Evolutionary conservation across 257 asterid species (phyloP), one percentile per base, ranked within the genome.

Genomic region (Anisodus acutangulus): DNA sequence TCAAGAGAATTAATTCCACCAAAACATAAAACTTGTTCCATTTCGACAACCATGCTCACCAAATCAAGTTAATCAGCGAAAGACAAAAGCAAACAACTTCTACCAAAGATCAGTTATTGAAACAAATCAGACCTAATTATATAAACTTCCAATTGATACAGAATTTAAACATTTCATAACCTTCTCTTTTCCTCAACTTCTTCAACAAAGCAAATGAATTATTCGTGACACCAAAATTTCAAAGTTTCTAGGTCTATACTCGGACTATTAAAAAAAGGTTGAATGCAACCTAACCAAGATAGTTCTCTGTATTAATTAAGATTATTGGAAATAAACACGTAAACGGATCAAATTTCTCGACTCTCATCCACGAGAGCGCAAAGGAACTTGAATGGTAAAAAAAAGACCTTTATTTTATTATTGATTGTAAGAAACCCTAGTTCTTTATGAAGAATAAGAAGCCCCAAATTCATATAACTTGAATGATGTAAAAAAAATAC

Each of bases 341-440:
- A 66, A 66, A 66, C 8, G 71, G 45, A 31, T 66, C n/a, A 13
- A 66, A 66, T 31, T 31, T 66, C 45, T 22, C 6, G 31, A 79
- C 62, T 31, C 83, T 54, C 57, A 35, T 31, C 72, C 47, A 66
- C 47, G 8, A 37, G 45, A 31, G 19, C 4, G 17, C 55, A 62
- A 64, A 57, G 83, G 64, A 17, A 16, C 86, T 47, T 63, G 19
- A 71, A 51, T n/a, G 67, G 47, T 47, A 76, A 49, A 22, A 70
- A 86, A 31, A 31, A 31, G 1, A 31, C 35, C 49, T 37, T 37
- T 11, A 10, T 54, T 54, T 67, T 67, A 31, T 13, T 37, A 37
- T 37, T 37, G 3, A 68, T 68, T 13, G 53, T 4, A n/a, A 78
- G 35, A 39, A 58, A 8, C 37, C 15, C 54, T 55, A 80, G 26